phyloP scores from a whole-genome alignment of 257 asterid species.

The Solanum appendiculatum region DNA sequence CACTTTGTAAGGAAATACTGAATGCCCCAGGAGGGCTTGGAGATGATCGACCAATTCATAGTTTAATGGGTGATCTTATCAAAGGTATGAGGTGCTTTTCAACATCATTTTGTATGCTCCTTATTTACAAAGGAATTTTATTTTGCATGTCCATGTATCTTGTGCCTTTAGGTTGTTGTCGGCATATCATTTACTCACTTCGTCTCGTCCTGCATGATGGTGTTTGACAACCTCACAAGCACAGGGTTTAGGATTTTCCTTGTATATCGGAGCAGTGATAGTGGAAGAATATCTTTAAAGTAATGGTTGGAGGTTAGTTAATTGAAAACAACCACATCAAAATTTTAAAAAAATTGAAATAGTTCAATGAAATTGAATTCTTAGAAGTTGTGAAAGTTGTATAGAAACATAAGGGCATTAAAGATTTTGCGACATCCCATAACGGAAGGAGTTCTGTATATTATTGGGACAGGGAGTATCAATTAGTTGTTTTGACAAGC shows the following conservation, averaged over 20 bases:
- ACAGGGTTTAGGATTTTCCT: not conserved
- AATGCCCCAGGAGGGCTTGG: conserved; percentile 61
- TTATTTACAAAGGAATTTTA: not conserved
- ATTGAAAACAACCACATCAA: not conserved
- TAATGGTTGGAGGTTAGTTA: not conserved
- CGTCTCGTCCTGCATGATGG: not conserved
- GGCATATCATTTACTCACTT: not conserved
- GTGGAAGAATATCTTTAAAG: not conserved
- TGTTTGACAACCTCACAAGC: not conserved
- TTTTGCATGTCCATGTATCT: not conserved
- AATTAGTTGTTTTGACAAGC: not conserved
- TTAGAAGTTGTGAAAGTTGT: not conserved
- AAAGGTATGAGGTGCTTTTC: conserved; percentile 46
- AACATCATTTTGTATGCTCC: not conserved
- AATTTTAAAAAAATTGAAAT: not conserved
- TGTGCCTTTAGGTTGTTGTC: not conserved
- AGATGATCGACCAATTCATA: conserved; percentile 82
- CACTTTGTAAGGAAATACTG: conserved; percentile 80
- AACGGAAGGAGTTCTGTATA: not conserved
- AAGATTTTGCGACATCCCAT: not conserved
- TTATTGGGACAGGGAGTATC: not conserved
- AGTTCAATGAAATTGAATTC: not conserved
- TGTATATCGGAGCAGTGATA: not conserved
- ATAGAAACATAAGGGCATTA: not conserved
- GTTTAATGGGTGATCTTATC: conserved; percentile 95